Percentiles rank a stretch among this genome's conserved stretches.
These are phyloP conservation scores for Chaetomium globosum DNA, from an alignment of 2,329 filamentous ascomycete species.

Conservation along the genomic window DNA sequence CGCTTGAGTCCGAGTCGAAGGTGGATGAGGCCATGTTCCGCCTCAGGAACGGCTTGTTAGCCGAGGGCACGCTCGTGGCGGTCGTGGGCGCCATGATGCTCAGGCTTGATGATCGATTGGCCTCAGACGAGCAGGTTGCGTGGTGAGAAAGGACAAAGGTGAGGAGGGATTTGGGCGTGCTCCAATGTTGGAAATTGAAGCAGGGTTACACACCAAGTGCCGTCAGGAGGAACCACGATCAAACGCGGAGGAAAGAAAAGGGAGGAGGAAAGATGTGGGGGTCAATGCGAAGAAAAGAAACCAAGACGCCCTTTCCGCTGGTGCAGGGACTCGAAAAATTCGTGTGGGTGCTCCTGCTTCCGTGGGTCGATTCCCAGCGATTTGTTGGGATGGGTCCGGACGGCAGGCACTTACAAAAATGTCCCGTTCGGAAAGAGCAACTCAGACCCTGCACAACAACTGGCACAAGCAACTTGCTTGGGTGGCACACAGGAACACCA, in stretches of 20 bases:
- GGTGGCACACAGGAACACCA: conserved; percentile 1
- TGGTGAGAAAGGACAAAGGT: conserved; percentile 14
- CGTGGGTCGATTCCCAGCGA: conserved; percentile 35
- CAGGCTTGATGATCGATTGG: conserved; percentile 22
- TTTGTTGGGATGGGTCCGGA: conserved; percentile 34
- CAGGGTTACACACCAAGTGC: conserved; percentile 20
- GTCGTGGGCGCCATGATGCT: conserved; percentile 51
- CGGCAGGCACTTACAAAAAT: conserved; percentile 21
- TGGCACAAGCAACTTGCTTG: not conserved
- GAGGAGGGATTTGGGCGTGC: conserved; percentile 13
- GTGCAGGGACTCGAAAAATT: conserved; percentile 31
- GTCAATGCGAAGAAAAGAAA: conserved; percentile 20
- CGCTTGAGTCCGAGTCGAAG: conserved; percentile 55
- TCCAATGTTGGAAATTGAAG: not conserved
- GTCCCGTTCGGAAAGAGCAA: not conserved
- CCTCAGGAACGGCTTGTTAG: conserved; percentile 51
- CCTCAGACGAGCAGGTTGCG: conserved; percentile 4
- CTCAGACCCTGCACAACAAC: conserved; percentile 3
- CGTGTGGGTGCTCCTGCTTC: conserved; percentile 27
- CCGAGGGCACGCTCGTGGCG: conserved; percentile 47
- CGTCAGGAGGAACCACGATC: conserved; percentile 24
- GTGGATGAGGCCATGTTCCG: conserved; percentile 51
- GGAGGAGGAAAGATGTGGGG: conserved; percentile 18
- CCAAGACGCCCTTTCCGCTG: conserved; percentile 17
- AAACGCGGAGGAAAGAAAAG: conserved; percentile 21